phyloP scores from a whole-genome alignment of 1,284 basidiomycete genomes.

The Ustilago sp. region DNA sequence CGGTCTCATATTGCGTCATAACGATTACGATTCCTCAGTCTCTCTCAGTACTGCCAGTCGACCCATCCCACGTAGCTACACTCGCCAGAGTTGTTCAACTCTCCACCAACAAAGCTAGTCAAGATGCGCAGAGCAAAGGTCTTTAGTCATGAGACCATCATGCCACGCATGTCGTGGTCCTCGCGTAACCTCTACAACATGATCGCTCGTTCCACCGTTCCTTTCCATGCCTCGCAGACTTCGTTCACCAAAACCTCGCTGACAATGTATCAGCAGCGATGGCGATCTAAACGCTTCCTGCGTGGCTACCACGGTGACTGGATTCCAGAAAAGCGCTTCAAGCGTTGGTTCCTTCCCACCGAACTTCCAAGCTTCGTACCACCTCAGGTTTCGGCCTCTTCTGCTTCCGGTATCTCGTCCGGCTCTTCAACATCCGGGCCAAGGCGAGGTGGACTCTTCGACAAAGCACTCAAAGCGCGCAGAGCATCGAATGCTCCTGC shows the following conservation, averaged over 20 bases:
- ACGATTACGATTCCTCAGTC: background rate
- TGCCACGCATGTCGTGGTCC: constrained; percentile 75
- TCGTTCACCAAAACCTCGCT: constrained; percentile 76
- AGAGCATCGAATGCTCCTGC: constrained; percentile 26
- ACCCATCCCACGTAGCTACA: background rate
- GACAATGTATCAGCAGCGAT: constrained; percentile 91
- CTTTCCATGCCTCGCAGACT: constrained; percentile 70
- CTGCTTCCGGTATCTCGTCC: constrained; percentile 27
- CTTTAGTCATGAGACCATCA: constrained; percentile 61
- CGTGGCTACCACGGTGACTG: constrained; percentile 96
- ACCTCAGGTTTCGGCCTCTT: constrained; percentile 65
- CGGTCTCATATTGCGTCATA: background rate
- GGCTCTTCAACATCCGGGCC: constrained; percentile 33
- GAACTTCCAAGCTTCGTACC: constrained; percentile 82
- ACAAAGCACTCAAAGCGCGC: constrained; percentile 37
- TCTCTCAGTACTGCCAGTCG: background rate
- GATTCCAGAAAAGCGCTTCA: constrained; percentile 92
- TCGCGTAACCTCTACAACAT: constrained; percentile 83
- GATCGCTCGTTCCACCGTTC: constrained; percentile 71
- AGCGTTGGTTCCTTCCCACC: constrained; percentile 91
- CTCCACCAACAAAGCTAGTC: constrained; percentile 4
- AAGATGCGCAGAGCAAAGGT: constrained; percentile 63
- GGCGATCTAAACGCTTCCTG: constrained; percentile 87
- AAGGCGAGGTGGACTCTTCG: constrained; percentile 33
- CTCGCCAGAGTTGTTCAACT: background rate